phyloP scores from a whole-genome alignment of 192 early-diverging fungal genomes.

The Backusella westeae region DNA sequence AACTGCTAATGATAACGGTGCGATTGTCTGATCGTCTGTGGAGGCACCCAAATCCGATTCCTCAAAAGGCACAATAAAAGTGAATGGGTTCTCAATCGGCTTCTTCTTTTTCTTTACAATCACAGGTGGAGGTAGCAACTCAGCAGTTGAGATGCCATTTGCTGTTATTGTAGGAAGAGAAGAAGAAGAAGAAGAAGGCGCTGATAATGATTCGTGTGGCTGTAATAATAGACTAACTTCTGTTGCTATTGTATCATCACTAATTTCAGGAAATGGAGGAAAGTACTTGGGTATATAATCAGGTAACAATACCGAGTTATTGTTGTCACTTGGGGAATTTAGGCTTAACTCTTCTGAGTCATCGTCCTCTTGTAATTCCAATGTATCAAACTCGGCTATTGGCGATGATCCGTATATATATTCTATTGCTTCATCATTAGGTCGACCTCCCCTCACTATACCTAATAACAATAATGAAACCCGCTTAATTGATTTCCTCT shows the following conservation, averaged over 20 bases:
- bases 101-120: constrained; percentile 23
- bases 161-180: background rate
- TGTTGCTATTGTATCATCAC: constrained; percentile 13
- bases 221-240: background rate
- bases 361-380: constrained; percentile 7
- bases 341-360: constrained; percentile 29
- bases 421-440: background rate
- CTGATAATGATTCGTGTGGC: background rate
- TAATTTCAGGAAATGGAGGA: constrained; percentile 24
- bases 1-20: background rate
- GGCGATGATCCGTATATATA: constrained; percentile 2
- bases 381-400: background rate
- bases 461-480: background rate
- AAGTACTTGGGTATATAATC: constrained; percentile 26
- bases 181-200: background rate
- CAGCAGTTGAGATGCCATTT: background rate
- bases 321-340: background rate
- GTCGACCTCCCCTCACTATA: background rate
- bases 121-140: background rate
- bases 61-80: constrained; percentile 29
- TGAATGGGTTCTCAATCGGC: constrained; percentile 31
- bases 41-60: constrained; percentile 25
- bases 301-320: background rate
- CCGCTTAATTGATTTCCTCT: background rate
- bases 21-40: background rate